Percentiles rank a stretch among this genome's conserved stretches.
phyloP scores from a whole-genome alignment of 495 filamentous ascomycete species.

The Rostrohypoxylon terebratum region DNA sequence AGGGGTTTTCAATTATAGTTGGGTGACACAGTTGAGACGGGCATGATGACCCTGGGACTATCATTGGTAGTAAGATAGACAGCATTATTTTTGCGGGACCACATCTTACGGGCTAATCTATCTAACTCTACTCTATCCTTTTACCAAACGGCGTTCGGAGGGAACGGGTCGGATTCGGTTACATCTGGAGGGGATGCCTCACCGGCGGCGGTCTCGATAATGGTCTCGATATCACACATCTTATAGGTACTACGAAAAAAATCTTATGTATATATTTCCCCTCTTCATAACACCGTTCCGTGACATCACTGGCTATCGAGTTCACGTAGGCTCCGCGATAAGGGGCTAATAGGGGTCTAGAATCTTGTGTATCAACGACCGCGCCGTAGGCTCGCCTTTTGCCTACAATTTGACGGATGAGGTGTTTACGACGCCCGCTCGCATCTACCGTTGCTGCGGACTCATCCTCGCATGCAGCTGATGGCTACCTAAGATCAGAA shows the following conservation, averaged over 20 bases:
- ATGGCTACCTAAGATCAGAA: conserved; percentile 17
- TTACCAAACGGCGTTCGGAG: conserved; percentile 23
- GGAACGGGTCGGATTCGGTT: conserved; percentile 12
- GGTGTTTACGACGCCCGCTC: conserved; percentile 8
- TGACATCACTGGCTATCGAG: conserved; percentile 10
- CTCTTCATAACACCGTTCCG: conserved; percentile 23
- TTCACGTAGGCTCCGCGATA: background rate
- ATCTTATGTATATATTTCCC: conserved; percentile 30
- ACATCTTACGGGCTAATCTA: conserved; percentile 12
- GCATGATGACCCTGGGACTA: conserved; percentile 11
- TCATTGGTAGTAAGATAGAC: conserved; percentile 28
- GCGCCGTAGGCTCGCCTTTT: conserved; percentile 4
- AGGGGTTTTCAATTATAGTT: conserved; percentile 35
- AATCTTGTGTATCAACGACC: conserved; percentile 8
- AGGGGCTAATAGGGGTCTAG: conserved; percentile 1
- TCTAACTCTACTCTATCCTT: conserved; percentile 14
- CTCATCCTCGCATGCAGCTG: conserved; percentile 14
- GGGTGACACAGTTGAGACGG: conserved; percentile 26
- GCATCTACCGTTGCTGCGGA: conserved; percentile 1
- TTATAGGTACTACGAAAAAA: conserved; percentile 27
- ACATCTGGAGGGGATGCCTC: conserved; percentile 15
- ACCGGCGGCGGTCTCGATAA: conserved; percentile 18
- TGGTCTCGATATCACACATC: conserved; percentile 29
- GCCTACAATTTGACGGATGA: conserved; percentile 15
- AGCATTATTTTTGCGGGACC: conserved; percentile 20